These are phyloP conservation scores for Mortierella sp. DNA, from an alignment of 371 early-diverging fungal genomes.

Conservation along the genomic window DNA sequence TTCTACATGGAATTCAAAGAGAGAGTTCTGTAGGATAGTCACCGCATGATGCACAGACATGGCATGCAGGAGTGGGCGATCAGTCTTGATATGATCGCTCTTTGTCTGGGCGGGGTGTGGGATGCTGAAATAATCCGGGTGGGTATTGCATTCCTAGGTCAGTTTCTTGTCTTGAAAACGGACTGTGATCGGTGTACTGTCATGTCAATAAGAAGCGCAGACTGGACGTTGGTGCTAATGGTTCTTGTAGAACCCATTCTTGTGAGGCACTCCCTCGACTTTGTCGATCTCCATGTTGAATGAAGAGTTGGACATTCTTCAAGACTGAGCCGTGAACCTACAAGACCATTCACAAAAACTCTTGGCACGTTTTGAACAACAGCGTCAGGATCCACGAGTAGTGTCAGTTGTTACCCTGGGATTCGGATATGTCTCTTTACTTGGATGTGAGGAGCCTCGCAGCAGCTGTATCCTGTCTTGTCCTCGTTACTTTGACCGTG, in stretches of 20 bases:
- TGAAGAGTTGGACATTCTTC: constrained; percentile 37
- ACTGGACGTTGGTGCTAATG: not conserved
- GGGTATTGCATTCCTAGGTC: constrained; percentile 39
- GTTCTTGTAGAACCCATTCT: not conserved
- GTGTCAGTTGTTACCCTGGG: constrained; percentile 20
- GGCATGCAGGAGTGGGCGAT: too few relatives aligned
- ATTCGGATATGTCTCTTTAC: constrained; percentile 21
- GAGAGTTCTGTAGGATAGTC: constrained; percentile 16
- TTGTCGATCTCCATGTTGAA: constrained; percentile 55
- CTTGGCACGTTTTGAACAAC: not conserved
- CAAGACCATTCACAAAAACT: not conserved
- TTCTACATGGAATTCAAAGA: constrained; percentile 22
- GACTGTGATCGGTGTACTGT: constrained; percentile 18
- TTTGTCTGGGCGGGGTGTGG: not conserved
- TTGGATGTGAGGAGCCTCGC: constrained; percentile 34
- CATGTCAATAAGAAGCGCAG: not conserved
- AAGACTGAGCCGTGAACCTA: constrained; percentile 41
- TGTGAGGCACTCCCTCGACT: not conserved
- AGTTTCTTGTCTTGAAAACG: constrained; percentile 23
- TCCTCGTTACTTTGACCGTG: constrained; percentile 11
- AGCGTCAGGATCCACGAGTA: too few relatives aligned
- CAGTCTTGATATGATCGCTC: too few relatives aligned
- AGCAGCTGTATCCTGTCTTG: constrained; percentile 38
- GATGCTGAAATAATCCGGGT: constrained; percentile 17
- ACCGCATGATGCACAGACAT: constrained; percentile 20